These are phyloP conservation scores for Cucurbita maxima DNA, from an alignment of 306 rosid species.

Conservation along the genomic window DNA sequence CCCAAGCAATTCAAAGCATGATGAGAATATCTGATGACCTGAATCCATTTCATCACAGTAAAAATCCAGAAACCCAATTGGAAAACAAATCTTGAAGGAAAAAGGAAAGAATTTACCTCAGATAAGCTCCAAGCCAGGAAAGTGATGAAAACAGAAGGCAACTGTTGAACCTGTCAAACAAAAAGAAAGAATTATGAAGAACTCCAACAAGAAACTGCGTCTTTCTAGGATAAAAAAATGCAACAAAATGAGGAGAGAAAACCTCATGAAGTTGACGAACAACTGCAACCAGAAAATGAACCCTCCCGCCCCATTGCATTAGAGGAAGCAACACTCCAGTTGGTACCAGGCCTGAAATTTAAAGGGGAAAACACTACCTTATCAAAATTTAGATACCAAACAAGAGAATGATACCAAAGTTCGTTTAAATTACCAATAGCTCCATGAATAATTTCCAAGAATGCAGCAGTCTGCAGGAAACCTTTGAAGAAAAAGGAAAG, in stretches of 20 bases:
- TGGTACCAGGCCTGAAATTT: constrained; percentile 63
- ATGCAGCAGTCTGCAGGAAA: constrained; percentile 62
- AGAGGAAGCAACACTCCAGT: constrained; percentile 73
- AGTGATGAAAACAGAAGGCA: constrained; percentile 60
- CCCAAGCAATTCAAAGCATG: constrained; percentile 59
- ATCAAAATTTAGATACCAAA: neutral
- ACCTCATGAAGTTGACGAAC: constrained; percentile 50
- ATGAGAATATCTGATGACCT: constrained; percentile 76
- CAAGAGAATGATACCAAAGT: constrained; percentile 1
- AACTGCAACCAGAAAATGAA: constrained; percentile 50
- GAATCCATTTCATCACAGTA: constrained; percentile 19
- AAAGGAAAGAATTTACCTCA: constrained; percentile 41
- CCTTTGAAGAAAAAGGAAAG: constrained; percentile 20
- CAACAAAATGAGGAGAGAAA: neutral
- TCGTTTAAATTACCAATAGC: constrained; percentile 65
- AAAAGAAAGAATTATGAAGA: neutral
- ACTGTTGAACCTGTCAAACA: constrained; percentile 45
- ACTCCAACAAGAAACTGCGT: neutral
- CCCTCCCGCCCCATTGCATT: constrained; percentile 93
- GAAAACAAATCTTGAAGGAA: neutral
- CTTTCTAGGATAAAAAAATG: neutral
- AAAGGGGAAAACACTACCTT: neutral
- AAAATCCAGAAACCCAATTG: neutral
- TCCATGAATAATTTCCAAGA: constrained; percentile 81
- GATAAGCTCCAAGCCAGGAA: constrained; percentile 72